Conservation (phyloP, 306 rosid genomes). For the Quercus parvula region DNA sequence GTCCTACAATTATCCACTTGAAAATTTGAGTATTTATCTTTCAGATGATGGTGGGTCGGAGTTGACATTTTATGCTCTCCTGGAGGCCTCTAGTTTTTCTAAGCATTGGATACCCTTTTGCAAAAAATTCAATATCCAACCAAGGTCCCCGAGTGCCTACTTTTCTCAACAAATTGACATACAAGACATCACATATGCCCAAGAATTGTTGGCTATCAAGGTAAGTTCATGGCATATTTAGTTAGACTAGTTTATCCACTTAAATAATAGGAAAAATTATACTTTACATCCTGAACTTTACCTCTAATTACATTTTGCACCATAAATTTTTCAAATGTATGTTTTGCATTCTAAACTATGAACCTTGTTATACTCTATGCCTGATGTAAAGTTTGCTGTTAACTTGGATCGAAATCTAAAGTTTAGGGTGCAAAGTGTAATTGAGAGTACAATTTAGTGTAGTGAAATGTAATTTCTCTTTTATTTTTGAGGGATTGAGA, state of each 20-base stretch:
- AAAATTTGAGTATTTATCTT: constrained; percentile 55
- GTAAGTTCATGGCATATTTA: constrained; percentile 13
- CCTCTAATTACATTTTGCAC: too few relatives aligned
- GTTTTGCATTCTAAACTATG: too few relatives aligned
- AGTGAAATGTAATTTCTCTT: too few relatives aligned
- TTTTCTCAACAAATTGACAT: constrained; percentile 27
- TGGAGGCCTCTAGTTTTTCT: constrained; percentile 48
- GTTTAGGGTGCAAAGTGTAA: too few relatives aligned
- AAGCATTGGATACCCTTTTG: constrained; percentile 72
- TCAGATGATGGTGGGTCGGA: constrained; percentile 71
- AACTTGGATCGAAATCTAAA: too few relatives aligned
- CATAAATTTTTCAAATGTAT: too few relatives aligned
- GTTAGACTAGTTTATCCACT: neutral
- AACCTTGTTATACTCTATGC: too few relatives aligned
- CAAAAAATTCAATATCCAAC: constrained; percentile 44
- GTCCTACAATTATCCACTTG: constrained; percentile 52
- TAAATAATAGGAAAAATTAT: too few relatives aligned
- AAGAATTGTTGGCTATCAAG: constrained; percentile 40
- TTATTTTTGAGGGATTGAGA: too few relatives aligned
- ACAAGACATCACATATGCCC: neutral
- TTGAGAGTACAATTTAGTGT: too few relatives aligned
- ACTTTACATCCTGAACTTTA: accelerated
- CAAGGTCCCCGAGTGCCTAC: constrained; percentile 56
- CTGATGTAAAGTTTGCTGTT: accelerated
- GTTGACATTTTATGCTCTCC: constrained; percentile 65